Conservation (phyloP, 495 filamentous ascomycete genomes). For the Baudoinia panamericana region DNA sequence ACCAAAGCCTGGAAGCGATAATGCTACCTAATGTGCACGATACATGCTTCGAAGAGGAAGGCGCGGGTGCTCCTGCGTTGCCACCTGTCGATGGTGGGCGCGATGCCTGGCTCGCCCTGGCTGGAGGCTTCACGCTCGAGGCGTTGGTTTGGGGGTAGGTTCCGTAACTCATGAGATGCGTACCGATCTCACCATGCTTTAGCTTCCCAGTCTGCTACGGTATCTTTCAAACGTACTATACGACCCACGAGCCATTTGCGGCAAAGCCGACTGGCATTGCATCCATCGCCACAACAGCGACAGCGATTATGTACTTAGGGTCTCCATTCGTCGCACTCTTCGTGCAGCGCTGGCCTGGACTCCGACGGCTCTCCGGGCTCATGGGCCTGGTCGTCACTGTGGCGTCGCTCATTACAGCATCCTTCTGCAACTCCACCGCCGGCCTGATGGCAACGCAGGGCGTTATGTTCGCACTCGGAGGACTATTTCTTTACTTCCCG, state of each 20-base stretch:
- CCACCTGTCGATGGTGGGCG: conserved; percentile 40
- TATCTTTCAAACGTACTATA: conserved; percentile 48
- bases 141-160: conserved; percentile 50
- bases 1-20: no score
- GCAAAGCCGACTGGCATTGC: conserved; percentile 33
- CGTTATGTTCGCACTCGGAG: conserved; percentile 39
- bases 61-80: not conserved
- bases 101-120: conserved; percentile 52
- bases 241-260: conserved; percentile 34
- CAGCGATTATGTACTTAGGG: conserved; percentile 39
- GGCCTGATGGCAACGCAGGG: conserved; percentile 43
- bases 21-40: not conserved
- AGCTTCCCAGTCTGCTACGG: conserved; percentile 54
- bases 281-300: conserved; percentile 38
- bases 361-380: conserved; percentile 22
- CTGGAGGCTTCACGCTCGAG: conserved; percentile 49
- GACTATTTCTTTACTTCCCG: conserved; percentile 35
- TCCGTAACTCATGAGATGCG: no score
- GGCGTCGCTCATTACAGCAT: conserved; percentile 29
- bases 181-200: conserved; percentile 20
- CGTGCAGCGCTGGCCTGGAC: conserved; percentile 19
- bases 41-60: not conserved
- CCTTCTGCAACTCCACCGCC: conserved; percentile 33
- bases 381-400: conserved; percentile 28
- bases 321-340: conserved; percentile 31